Evolutionary conservation across 306 rosid species (phyloP).

Genomic region (Calophaca sinica): DNA sequence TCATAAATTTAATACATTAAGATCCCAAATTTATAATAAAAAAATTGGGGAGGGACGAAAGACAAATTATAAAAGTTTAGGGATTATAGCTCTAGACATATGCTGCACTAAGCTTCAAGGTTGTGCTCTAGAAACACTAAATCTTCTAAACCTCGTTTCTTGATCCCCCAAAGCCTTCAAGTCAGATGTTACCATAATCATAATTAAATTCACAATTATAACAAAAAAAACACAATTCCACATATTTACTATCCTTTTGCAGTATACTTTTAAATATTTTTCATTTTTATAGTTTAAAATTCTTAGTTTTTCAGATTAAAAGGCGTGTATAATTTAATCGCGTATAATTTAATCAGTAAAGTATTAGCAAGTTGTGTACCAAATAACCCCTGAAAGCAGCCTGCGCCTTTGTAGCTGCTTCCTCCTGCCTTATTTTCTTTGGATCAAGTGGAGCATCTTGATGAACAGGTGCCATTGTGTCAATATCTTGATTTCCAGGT

Average conservation of each 20-base stretch:
- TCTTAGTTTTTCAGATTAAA: constrained; percentile 5
- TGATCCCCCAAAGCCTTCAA: constrained; percentile 22
- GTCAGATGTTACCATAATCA: constrained; percentile 17
- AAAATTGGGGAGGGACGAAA: background rate
- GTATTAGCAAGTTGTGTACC: constrained; percentile 57
- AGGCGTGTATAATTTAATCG: constrained; percentile 10
- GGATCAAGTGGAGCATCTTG: constrained; percentile 67
- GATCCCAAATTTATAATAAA: background rate
- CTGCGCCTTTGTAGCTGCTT: constrained; percentile 91
- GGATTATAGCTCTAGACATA: constrained; percentile 18
- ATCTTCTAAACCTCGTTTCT: constrained; percentile 33
- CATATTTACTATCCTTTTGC: too few species aligned
- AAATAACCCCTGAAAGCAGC: constrained; percentile 98
- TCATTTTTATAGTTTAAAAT: constrained; percentile 26
- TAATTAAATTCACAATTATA: too few species aligned
- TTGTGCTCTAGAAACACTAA: constrained; percentile 1
- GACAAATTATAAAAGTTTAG: background rate
- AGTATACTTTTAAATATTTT: background rate
- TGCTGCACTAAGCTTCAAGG: constrained; percentile 5
- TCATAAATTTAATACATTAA: constrained; percentile 5
- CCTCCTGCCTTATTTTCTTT: constrained; percentile 74
- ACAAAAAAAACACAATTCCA: too few species aligned
- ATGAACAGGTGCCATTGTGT: constrained; percentile 54
- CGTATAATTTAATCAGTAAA: constrained; percentile 13
- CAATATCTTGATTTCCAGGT: constrained; percentile 64